Conservation (phyloP, 192 early-diverging fungal species). For the Spizellomyces punctatus region DNA sequence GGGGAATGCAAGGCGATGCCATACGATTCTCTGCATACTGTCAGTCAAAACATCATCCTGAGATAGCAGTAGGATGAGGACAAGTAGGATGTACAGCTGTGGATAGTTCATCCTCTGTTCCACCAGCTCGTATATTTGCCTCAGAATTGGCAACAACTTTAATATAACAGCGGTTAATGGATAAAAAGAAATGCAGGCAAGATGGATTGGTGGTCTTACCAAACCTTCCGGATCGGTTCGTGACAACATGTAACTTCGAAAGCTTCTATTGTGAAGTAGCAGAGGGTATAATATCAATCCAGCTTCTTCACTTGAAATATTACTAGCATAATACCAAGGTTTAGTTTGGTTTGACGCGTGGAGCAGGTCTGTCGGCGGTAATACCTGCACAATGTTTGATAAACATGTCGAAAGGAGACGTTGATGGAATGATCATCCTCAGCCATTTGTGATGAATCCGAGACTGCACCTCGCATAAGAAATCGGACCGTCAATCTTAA, state of each 20-base stretch:
- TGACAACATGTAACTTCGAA: conserved; percentile 72
- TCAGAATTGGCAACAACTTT: conserved; percentile 64
- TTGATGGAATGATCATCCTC: conserved; percentile 17
- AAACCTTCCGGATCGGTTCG: conserved; percentile 77
- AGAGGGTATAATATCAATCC: conserved; percentile 67
- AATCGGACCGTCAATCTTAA: too few species aligned
- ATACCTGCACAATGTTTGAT: conserved; percentile 57
- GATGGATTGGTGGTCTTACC: conserved; percentile 41
- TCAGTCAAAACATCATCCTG: conserved; percentile 76
- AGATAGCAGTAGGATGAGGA: conserved; percentile 66
- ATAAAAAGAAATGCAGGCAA: not conserved
- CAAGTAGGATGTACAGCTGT: conserved; percentile 69
- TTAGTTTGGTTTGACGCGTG: not conserved
- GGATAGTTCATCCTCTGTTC: conserved; percentile 63
- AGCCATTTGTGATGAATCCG: not conserved
- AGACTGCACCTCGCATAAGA: too few species aligned
- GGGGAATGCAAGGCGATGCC: conserved; percentile 9
- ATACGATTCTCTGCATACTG: conserved; percentile 72
- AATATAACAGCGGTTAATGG: not conserved
- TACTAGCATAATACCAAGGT: conserved; percentile 7
- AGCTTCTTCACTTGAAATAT: conserved; percentile 58
- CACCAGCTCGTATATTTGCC: conserved; percentile 66
- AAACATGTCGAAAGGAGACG: conserved; percentile 54
- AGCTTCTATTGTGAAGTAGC: conserved; percentile 66
- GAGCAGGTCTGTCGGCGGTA: not conserved